Conservation (phyloP, 768 basidiomycete genomes). For the Agaricus subrufescens region DNA sequence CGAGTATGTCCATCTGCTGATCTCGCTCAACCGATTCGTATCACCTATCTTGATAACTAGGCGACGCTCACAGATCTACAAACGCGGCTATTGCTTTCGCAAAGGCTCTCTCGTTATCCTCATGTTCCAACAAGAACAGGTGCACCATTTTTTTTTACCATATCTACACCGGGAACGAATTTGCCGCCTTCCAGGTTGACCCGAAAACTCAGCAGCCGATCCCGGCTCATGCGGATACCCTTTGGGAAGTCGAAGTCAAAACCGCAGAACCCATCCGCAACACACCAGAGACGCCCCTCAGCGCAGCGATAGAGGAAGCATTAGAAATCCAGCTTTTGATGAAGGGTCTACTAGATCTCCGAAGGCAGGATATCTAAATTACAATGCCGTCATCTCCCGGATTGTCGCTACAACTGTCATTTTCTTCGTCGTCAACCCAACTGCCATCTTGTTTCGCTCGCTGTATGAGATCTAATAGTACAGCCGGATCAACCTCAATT, state of each 20-base stretch:
- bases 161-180: slow-evolving; percentile 2
- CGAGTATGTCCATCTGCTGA: slow-evolving; percentile 30
- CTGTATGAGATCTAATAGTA: slow-evolving; percentile 12
- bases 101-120: slow-evolving; percentile 67
- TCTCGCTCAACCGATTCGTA: not conserved
- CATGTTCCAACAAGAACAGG: slow-evolving; percentile 86
- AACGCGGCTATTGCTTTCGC: slow-evolving; percentile 74
- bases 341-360: slow-evolving; percentile 78
- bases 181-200: slow-evolving; percentile 49
- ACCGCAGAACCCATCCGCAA: slow-evolving; percentile 76
- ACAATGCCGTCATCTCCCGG: not conserved
- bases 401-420: slow-evolving; percentile 4
- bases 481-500: slow-evolving; percentile 13
- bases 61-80: slow-evolving; percentile 73
- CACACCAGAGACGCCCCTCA: slow-evolving; percentile 73
- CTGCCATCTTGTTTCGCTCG: slow-evolving; percentile 14
- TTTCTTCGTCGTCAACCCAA: slow-evolving; percentile 19
- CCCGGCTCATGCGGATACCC: slow-evolving; percentile 72
- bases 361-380: slow-evolving; percentile 63
- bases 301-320: slow-evolving; percentile 64
- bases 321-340: slow-evolving; percentile 79
- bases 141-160: slow-evolving; percentile 20
- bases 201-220: slow-evolving; percentile 70
- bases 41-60: slow-evolving; percentile 19
- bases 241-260: slow-evolving; percentile 89